Conservation (phyloP, 305 asterid genomes). For the Fraxinus velutina region DNA sequence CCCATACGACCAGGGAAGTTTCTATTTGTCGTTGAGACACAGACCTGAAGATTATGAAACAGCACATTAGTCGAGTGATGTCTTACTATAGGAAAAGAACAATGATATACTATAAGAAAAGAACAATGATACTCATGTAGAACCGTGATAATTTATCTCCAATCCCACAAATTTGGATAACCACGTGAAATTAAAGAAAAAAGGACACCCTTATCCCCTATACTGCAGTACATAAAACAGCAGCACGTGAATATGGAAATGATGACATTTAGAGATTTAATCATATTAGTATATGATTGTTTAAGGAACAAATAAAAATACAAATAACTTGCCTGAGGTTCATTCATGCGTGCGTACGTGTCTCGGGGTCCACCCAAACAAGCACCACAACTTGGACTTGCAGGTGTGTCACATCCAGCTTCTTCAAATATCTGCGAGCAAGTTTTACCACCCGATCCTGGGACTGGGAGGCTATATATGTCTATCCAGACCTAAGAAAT, state of each 20-base stretch:
- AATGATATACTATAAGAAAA: neutral
- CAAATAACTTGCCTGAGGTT: slow-evolving; percentile 59
- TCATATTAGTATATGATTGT: neutral
- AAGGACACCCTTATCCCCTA: neutral
- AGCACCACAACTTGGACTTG: slow-evolving; percentile 92
- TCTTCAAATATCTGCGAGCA: slow-evolving; percentile 91
- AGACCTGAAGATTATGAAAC: slow-evolving; percentile 48
- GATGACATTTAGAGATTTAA: neutral
- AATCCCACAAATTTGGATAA: neutral
- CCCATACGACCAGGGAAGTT: slow-evolving; percentile 95
- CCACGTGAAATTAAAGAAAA: neutral
- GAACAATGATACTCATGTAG: neutral
- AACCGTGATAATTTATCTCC: neutral
- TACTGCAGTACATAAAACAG: neutral
- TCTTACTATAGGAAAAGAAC: neutral
- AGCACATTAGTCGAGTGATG: neutral
- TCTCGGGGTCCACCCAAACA: slow-evolving; percentile 88
- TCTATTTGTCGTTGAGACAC: slow-evolving; percentile 79
- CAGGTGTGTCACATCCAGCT: slow-evolving; percentile 92
- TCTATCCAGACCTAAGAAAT: slow-evolving; percentile 81
- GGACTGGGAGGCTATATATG: slow-evolving; percentile 64
- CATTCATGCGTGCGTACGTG: slow-evolving; percentile 87
- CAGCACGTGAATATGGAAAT: neutral
- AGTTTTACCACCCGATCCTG: slow-evolving; percentile 84
- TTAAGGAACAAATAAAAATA: neutral